Base-by-base conservation (phyloP, 2,329 filamentous ascomycete species). In the Cercospora janseana region DNA sequence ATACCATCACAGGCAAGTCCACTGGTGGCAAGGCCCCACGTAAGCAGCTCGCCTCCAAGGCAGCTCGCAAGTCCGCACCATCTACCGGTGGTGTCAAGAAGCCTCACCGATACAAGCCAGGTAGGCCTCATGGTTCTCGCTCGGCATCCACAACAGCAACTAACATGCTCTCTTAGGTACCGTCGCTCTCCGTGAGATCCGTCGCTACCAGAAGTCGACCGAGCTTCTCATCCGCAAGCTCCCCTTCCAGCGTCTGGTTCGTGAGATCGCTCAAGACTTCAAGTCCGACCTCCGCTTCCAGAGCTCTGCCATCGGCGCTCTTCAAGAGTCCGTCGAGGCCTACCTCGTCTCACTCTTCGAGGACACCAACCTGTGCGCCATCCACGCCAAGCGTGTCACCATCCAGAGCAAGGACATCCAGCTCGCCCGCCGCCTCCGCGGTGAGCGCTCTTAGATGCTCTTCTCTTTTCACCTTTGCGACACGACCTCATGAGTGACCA, bases 11-110 rank as follows among this genome's bases (percentile, higher is more conserved):
- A 82, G 81, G 82, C 74, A 86, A 95, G 78, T 83, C 80, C 71
- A 83, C 81, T 72, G 81, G 81, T 83, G 81, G 81, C 78, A 85
- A 85, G 75, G 81, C 81, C 69, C 81, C 81, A 64, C 80, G 81
- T 77, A 98, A 98, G 88, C 91, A 96, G 84, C 90, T 97, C 70
- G 92, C 92, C 67, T 95, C 91, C 81, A 96, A 96, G 88, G 93
- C 92, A 64, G 92, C 93, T 69, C 91, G 93, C 80, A 98, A 98
- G 86, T 90, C 86, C 67, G 92, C 93, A 56, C 93, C 93, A 66
- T 95, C 90, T 59, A 97, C 93, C 73, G 93, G 92, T 69, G 75
- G 75, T 75, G 75, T 77, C 71, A 77, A 77, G 74, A 77, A 77
- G 75, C 75, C 75, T 66, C 75, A 77, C 69, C 69, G 75, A 60